These are phyloP conservation scores for Nicotiana attenuata DNA, from an alignment of 257 asterid genomes.

Conservation along the genomic window DNA sequence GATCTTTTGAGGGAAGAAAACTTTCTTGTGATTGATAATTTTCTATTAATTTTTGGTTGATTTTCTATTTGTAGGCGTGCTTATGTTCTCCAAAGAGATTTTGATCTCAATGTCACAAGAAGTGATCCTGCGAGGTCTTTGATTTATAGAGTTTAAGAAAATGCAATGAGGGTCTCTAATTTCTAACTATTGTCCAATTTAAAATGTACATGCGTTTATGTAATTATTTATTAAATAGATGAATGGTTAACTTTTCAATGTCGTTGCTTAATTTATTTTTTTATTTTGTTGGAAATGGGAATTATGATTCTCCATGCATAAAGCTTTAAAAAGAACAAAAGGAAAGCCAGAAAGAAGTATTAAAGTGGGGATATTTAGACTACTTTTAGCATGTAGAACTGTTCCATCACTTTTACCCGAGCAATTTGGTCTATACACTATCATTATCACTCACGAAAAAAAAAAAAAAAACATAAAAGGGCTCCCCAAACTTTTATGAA, in stretches of 20 bases:
- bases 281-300: background rate
- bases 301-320: background rate
- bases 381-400: background rate
- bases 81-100: constrained; percentile 74
- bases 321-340: background rate
- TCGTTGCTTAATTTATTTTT: background rate
- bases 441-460: too few species aligned
- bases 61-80: constrained; percentile 50
- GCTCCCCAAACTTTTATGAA: background rate
- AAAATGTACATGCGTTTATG: background rate
- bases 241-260: background rate
- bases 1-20: too few species aligned
- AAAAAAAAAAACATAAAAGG: background rate
- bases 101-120: background rate
- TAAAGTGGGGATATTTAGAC: background rate
- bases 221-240: background rate
- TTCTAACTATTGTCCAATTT: background rate
- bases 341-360: background rate
- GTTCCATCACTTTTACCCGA: background rate
- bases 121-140: background rate
- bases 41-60: background rate
- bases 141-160: background rate
- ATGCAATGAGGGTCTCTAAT: background rate
- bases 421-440: too few species aligned
- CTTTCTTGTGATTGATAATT: too few species aligned